A percentile compares a stretch with the other conserved stretches of the same genome.
Evolutionary conservation across 352 stramenopile genomes (phyloP).

Genomic region (Globisporangium irregulare): DNA sequence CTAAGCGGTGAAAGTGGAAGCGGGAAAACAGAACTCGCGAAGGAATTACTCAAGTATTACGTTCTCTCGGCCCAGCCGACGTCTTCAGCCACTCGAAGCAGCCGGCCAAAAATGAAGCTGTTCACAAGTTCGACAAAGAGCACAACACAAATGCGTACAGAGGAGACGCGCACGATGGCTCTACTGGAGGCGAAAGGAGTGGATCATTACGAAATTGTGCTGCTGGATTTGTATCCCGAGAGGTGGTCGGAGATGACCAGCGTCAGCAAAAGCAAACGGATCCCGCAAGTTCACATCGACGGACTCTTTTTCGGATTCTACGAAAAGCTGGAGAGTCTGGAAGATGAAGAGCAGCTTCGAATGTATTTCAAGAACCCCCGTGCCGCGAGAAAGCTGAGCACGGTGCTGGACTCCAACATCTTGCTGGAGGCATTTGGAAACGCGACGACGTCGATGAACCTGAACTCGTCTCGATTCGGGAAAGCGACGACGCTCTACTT

Average conservation of each 20-base stretch:
- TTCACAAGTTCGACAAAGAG: constrained; percentile 85
- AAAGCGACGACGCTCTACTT: constrained; percentile 57
- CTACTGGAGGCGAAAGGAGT: constrained; percentile 71
- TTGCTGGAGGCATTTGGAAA: constrained; percentile 78
- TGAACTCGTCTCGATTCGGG: constrained; percentile 75
- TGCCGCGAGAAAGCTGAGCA: constrained; percentile 56
- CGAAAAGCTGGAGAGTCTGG: constrained; percentile 69
- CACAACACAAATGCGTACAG: constrained; percentile 77
- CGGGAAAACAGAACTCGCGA: constrained; percentile 74
- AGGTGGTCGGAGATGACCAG: constrained; percentile 63
- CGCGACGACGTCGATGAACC: constrained; percentile 58
- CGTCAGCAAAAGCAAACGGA: constrained; percentile 64
- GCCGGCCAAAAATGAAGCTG: constrained; percentile 44
- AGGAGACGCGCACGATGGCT: constrained; percentile 70
- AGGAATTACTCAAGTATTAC: constrained; percentile 79
- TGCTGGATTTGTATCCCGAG: constrained; percentile 64
- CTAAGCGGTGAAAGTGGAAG: constrained; percentile 68
- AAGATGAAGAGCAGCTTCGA: constrained; percentile 75
- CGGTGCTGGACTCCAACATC: constrained; percentile 65
- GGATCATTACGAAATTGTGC: constrained; percentile 60
- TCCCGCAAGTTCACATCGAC: constrained; percentile 75
- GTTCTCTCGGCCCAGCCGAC: constrained; percentile 52
- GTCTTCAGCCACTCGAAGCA: constrained; percentile 12
- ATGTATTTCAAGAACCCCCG: constrained; percentile 77
- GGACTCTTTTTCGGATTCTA: constrained; percentile 76